Conservation (phyloP, 495 filamentous ascomycete species). For the Aspergillus nanangensis region DNA sequence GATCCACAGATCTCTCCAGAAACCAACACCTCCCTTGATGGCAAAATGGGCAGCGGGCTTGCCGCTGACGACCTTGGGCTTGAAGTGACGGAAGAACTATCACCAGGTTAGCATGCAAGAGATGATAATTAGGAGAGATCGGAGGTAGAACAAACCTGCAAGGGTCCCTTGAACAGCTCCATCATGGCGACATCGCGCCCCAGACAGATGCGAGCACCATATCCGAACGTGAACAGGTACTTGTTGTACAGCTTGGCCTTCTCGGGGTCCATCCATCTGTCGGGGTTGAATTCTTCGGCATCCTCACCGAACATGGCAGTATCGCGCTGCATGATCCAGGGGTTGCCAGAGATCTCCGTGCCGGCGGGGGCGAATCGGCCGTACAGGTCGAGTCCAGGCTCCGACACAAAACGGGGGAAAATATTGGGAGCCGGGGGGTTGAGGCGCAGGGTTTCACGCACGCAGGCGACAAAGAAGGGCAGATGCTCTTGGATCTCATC, state of each 20-base stretch:
- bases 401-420: constrained; percentile 43
- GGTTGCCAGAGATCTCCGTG: constrained; percentile 53
- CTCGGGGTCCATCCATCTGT: constrained; percentile 40
- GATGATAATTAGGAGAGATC: too few species aligned
- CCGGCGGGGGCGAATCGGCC: constrained; percentile 53
- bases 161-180: constrained; percentile 50
- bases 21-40: constrained; percentile 45
- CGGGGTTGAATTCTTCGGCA: constrained; percentile 30
- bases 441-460: constrained; percentile 51
- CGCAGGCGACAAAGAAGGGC: constrained; percentile 44
- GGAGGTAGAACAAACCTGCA: constrained; percentile 35
- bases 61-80: constrained; percentile 23
- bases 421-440: constrained; percentile 47
- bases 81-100: constrained; percentile 36
- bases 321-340: constrained; percentile 50
- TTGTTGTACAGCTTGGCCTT: constrained; percentile 44
- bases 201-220: constrained; percentile 49
- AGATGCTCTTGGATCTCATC: constrained; percentile 39
- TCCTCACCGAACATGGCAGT: constrained; percentile 47
- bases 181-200: constrained; percentile 52
- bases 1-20: constrained; percentile 44
- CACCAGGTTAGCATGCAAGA: constrained; percentile 5
- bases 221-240: constrained; percentile 50
- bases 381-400: constrained; percentile 49
- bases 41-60: constrained; percentile 34